Evolutionary conservation across 495 filamentous ascomycete genomes (phyloP), one percentile per base, ranked within the genome.

Genomic region (Lasiosphaeris hirsuta): DNA sequence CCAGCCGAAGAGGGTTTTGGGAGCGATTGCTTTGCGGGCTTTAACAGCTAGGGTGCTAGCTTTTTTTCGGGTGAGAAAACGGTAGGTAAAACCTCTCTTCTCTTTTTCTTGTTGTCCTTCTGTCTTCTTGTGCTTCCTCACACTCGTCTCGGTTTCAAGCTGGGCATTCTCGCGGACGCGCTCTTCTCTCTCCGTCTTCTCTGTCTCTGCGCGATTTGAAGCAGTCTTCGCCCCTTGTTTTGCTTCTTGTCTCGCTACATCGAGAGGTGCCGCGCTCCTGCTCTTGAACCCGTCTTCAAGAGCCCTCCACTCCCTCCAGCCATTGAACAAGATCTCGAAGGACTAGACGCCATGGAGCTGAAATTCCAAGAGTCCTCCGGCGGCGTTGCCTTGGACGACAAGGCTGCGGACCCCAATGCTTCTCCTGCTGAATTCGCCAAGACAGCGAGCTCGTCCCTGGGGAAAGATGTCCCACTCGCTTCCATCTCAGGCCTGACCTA

Each of bases 401-500:
- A 44, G 9, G n/a, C 35, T 7, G 47, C 45, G 15, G 51, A 42
- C 44, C 57, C 51, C 41, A 57, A 44, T 11, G 37, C 38, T 0
- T 47, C 64, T 30, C 65, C 66, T 45, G 59, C 60, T 59, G 62
- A 60, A 44, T 66, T 73, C 54, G 69, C 63, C 30, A 72, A 70
- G 61, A 65, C 82, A 5, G 76, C 81, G 46, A 81, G 75, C 59
- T 69, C 88, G 38, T 84, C 87, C 13, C 86, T 90, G 65, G 82
- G 83, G 45, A 79, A 85, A 61, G 58, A 76, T 48, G 69, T 84
- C 50, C 59, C 78, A 14, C 72, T 87, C 37, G 70, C 86, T 44
- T 84, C 87, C 67, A 87, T 98, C 71, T 84, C 79, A 47, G 95
- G 94, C 43, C 90, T 90, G 50, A 92, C 89, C 38, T 98, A 98